A percentile compares a stretch with the other conserved stretches of the same genome.
Evolutionary conservation across 441 rosid genomes (phyloP).

Genomic region (Brassica balearica): DNA sequence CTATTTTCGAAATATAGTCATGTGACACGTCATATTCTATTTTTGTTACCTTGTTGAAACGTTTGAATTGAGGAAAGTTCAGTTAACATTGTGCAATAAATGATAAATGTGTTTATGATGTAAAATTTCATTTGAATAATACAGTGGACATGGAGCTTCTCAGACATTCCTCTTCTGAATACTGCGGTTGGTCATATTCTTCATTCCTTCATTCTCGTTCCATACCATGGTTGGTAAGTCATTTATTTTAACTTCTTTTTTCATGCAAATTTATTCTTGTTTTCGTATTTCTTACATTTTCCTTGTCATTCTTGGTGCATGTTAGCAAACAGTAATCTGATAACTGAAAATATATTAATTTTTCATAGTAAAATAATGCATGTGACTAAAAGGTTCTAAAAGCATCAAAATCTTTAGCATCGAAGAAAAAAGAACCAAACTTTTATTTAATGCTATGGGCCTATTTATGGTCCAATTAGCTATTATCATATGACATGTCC

Average conservation of each 20-base stretch:
- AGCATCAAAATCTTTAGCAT: conserved; percentile 30
- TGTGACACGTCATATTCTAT: conserved; percentile 8
- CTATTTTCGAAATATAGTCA: conserved; percentile 3
- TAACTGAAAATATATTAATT: background rate
- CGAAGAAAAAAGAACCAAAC: conserved; percentile 1
- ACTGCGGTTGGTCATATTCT: conserved; percentile 78
- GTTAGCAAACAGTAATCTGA: background rate
- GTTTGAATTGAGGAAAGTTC: background rate
- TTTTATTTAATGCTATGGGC: conserved; percentile 33
- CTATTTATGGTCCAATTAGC: conserved; percentile 24
- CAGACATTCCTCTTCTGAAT: conserved; percentile 67
- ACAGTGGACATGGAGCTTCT: conserved; percentile 95
- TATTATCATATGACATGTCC: background rate
- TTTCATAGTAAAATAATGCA: conserved; percentile 10
- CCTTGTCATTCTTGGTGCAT: conserved; percentile 23
- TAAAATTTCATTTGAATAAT: conserved; percentile 27
- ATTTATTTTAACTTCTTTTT: background rate
- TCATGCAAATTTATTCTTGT: background rate
- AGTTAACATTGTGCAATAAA: conserved; percentile 1
- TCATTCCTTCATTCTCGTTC: conserved; percentile 90
- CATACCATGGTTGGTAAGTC: conserved; percentile 92
- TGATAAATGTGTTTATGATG: background rate
- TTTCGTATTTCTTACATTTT: conserved; percentile 6
- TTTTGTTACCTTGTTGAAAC: background rate
- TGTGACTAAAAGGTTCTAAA: conserved; percentile 40